Conservation (phyloP, 2,329 filamentous ascomycete genomes). For the Colletotrichum horii region DNA sequence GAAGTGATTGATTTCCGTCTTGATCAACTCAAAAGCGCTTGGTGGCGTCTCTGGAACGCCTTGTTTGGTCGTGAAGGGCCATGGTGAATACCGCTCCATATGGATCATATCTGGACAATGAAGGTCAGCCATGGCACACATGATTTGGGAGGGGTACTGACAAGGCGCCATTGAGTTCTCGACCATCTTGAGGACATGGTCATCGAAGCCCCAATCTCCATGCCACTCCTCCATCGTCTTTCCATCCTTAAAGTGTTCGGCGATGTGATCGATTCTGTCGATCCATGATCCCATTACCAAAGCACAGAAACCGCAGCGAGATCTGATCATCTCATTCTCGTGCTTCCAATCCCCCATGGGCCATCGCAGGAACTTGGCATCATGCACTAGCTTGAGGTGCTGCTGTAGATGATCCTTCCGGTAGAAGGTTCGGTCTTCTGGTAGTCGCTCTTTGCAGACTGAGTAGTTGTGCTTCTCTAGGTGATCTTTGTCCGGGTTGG, state of each 20-base stretch:
- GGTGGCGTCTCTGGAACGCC: conserved; percentile 19
- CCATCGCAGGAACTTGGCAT: conserved; percentile 5
- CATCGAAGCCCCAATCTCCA: conserved; percentile 44
- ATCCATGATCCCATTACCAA: conserved; percentile 37
- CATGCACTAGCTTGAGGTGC: conserved; percentile 32
- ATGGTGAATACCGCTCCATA: conserved; percentile 37
- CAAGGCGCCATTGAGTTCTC: conserved; percentile 44
- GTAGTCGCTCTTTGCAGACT: conserved; percentile 53
- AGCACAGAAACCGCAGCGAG: conserved; percentile 43
- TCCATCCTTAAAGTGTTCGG: conserved; percentile 43
- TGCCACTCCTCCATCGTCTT: conserved; percentile 45
- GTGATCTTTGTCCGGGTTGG: conserved; percentile 36
- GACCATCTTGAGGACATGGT: conserved; percentile 36
- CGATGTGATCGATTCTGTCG: conserved; percentile 39
- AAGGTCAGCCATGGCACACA: background rate
- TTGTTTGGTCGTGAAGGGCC: conserved; percentile 32
- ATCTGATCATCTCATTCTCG: conserved; percentile 18
- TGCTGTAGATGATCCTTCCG: conserved; percentile 50
- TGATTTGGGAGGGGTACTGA: background rate
- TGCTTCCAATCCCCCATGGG: conserved; percentile 16
- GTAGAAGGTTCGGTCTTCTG: conserved; percentile 47
- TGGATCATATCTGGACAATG: conserved; percentile 37
- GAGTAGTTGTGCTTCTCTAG: conserved; percentile 41
- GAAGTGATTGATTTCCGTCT: conserved; percentile 13
- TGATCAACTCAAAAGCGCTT: conserved; percentile 16